Conservation (phyloP, 2,329 filamentous ascomycete genomes). For the Microsporum canis region DNA sequence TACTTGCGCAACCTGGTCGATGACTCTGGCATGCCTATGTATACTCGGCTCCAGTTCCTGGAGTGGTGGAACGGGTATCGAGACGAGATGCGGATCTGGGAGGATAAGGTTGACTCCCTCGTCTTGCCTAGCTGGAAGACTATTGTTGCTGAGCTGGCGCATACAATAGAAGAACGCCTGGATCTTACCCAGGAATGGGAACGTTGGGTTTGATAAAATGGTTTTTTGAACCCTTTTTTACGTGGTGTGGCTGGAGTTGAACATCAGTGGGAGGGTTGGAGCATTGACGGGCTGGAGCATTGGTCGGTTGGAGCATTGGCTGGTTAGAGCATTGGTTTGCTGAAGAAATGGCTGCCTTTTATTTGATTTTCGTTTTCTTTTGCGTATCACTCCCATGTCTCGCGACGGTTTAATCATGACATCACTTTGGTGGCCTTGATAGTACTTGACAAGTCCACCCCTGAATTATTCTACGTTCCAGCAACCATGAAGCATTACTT, state of each 20-base stretch:
- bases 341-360: no score
- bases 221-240: not conserved
- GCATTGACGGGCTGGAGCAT: no score
- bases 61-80: constrained; percentile 21
- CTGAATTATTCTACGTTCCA: no score
- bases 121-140: constrained; percentile 20
- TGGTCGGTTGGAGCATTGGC: no score
- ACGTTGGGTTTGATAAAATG: not conserved
- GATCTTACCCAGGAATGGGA: constrained; percentile 17
- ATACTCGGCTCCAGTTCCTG: constrained; percentile 16
- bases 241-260: not conserved
- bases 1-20: constrained; percentile 12
- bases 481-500: no score
- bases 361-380: no score
- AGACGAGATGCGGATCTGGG: constrained; percentile 22
- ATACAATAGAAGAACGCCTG: constrained; percentile 19
- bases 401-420: no score
- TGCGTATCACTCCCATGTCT: no score
- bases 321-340: no score
- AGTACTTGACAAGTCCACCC: no score
- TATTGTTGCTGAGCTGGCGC: constrained; percentile 19
- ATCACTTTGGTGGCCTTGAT: no score
- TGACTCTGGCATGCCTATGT: constrained; percentile 8
- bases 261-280: not conserved
- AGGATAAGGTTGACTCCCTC: constrained; percentile 15